Evolutionary conservation across 345 rosid genomes (phyloP), one percentile per base, ranked within the genome.

Genomic region (Clausena lansium): DNA sequence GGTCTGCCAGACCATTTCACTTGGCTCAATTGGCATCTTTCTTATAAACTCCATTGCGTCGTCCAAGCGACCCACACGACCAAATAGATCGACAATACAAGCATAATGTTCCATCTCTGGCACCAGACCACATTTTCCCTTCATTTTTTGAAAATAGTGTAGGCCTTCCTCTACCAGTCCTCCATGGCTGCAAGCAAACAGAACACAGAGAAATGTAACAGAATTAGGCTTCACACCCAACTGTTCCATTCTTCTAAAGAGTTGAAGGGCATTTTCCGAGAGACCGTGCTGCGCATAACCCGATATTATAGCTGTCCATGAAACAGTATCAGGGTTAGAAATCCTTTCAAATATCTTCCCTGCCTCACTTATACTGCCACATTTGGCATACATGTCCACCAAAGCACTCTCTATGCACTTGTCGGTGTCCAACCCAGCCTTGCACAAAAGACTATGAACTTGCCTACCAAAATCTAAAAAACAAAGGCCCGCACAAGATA

Each of bases 121-220:
- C 70, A 75, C 78, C 74, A 88, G 70, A 45, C 79, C 77, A 32
- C 77, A 73, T 39, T 80, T 85, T 39, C 72, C 79, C 74, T 79
- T 76, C 89, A 88, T 78, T 73, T 66, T 55, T 39, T 84, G 83
- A 77, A 90, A 87, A 80, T 81, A 87, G 38, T 61, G 62, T 68
- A 82, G 81, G 78, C 93, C 96, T 79, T 85, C 84, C 30, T 91
- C 86, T 17, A 90, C 85, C 25, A 88, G 63, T 32, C 92, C 90
- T 8, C 89, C 88, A 59, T 91, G 96, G 89, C 89, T 91, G 69
- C 91, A 90, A 30, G 92, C 91, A 81, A 84, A 87, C 58, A 91
- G 83, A 76, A 87, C 70, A 47, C 89, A 90, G 61, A 91, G 76
- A 60, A 90, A 84, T 64, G 90, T 85, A 71, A 91, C 90, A 57